Conservation (phyloP, 108 stramenopile species). For the Skeletonema costatum region DNA sequence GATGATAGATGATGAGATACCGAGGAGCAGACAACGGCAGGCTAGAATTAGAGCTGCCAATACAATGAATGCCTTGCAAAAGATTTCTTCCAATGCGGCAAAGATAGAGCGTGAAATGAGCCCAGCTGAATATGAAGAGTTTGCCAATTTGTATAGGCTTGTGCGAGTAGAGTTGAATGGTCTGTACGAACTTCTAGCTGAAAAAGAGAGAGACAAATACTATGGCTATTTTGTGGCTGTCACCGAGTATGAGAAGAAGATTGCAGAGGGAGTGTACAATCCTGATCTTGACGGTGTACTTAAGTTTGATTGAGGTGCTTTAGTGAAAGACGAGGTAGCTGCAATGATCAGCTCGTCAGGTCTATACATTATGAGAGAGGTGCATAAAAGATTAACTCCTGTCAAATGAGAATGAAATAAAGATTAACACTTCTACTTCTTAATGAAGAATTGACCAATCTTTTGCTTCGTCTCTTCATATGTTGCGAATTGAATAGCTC, state of each 20-base stretch:
- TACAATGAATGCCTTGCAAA: slow-evolving; percentile 60
- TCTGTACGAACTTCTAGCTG: slow-evolving; percentile 56
- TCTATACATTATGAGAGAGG: no score
- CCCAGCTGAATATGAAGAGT: slow-evolving; percentile 47
- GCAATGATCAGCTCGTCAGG: no score
- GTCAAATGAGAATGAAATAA: neutral
- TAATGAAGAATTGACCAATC: slow-evolving; percentile 47
- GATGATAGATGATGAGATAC: slow-evolving; percentile 67
- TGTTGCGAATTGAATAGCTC: slow-evolving; percentile 86
- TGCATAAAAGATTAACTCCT: no score
- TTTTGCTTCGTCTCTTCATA: slow-evolving; percentile 88
- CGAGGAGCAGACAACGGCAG: slow-evolving; percentile 27
- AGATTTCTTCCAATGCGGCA: slow-evolving; percentile 46
- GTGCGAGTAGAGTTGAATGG: slow-evolving; percentile 55
- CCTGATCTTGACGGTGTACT: slow-evolving; percentile 62
- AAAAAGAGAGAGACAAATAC: slow-evolving; percentile 62
- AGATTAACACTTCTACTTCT: neutral
- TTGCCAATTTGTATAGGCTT: slow-evolving; percentile 59
- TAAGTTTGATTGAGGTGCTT: slow-evolving; percentile 44
- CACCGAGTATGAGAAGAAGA: slow-evolving; percentile 72
- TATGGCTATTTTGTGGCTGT: slow-evolving; percentile 72
- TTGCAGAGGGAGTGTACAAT: slow-evolving; percentile 66
- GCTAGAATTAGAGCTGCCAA: slow-evolving; percentile 55
- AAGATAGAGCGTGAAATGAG: slow-evolving; percentile 43
- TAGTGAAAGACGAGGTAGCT: no score